Percentiles rank a stretch among this genome's conserved stretches.
Evolutionary conservation across 2,329 filamentous ascomycete genomes (phyloP).

Genomic region (Xylaria polymorpha): DNA sequence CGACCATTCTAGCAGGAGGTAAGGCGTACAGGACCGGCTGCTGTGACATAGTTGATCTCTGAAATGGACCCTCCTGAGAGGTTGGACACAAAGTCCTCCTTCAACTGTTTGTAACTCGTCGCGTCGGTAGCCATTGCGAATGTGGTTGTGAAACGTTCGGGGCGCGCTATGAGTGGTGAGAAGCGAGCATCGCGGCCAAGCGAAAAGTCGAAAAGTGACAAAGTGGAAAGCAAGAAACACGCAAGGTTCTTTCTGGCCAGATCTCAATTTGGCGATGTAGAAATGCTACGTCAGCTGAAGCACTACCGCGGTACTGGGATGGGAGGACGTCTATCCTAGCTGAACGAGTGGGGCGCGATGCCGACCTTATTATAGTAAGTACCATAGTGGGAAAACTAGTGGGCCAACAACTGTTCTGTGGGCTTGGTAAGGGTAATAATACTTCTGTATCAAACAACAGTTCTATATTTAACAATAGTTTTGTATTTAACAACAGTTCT

Average conservation of each 20-base stretch:
- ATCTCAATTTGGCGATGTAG: slow-evolving; percentile 31
- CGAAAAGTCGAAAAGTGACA: background rate
- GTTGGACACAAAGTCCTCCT: slow-evolving; percentile 96
- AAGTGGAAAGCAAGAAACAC: background rate
- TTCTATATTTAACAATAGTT: too few relatives aligned
- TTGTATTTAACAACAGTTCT: too few relatives aligned
- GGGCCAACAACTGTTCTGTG: too few relatives aligned
- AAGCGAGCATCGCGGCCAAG: slow-evolving; percentile 11
- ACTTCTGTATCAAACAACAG: too few relatives aligned
- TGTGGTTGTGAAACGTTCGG: background rate
- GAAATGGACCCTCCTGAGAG: slow-evolving; percentile 83
- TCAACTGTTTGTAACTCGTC: slow-evolving; percentile 84
- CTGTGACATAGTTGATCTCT: slow-evolving; percentile 89
- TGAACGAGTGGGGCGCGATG: background rate
- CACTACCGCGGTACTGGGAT: background rate
- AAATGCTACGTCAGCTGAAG: slow-evolving; percentile 13
- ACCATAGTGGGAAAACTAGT: too few relatives aligned
- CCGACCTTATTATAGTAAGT: background rate
- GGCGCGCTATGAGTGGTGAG: slow-evolving; percentile 7
- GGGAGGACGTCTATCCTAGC: background rate
- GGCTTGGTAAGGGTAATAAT: too few relatives aligned
- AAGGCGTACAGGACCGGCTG: slow-evolving; percentile 81
- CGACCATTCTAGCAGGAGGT: background rate
- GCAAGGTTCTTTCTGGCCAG: slow-evolving; percentile 29
- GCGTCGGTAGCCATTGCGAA: slow-evolving; percentile 50